phyloP scores from a whole-genome alignment of 176 grass and related monocot genomes.

The Oryza australiensis region DNA sequence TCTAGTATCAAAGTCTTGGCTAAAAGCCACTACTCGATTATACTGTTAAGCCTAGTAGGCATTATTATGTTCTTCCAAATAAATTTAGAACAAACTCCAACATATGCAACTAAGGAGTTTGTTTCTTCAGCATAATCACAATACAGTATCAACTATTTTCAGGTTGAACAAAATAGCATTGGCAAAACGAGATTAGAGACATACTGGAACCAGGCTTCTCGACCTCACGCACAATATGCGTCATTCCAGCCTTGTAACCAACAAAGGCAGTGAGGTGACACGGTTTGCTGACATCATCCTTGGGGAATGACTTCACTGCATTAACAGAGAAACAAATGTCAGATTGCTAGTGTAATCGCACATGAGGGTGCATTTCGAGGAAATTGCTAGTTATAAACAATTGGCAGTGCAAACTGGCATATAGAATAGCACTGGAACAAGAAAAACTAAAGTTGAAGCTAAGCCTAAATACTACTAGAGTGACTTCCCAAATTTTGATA shows the following conservation, averaged over 20 bases:
- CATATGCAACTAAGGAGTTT: background rate
- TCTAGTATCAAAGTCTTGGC: background rate
- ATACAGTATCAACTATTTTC: background rate
- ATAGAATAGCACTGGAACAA: background rate
- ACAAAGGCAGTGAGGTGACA: conserved; percentile 90
- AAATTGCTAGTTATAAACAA: background rate
- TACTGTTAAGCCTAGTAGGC: too few species aligned
- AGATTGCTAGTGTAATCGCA: background rate
- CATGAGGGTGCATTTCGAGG: too few species aligned
- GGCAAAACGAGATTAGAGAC: background rate
- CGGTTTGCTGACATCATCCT: conserved; percentile 61
- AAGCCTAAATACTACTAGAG: background rate
- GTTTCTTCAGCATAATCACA: background rate
- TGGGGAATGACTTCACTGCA: conserved; percentile 91
- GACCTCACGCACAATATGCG: conserved; percentile 94
- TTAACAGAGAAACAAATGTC: background rate
- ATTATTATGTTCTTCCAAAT: background rate
- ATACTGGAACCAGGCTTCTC: conserved; percentile 79
- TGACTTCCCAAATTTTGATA: background rate
- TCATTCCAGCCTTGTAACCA: conserved; percentile 99
- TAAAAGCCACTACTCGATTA: background rate
- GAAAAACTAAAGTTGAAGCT: background rate
- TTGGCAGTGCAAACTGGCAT: background rate
- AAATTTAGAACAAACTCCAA: background rate
- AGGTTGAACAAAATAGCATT: background rate